Evolutionary conservation across 441 rosid species (phyloP).

Genomic region (Pelargonium cotyledonis): DNA sequence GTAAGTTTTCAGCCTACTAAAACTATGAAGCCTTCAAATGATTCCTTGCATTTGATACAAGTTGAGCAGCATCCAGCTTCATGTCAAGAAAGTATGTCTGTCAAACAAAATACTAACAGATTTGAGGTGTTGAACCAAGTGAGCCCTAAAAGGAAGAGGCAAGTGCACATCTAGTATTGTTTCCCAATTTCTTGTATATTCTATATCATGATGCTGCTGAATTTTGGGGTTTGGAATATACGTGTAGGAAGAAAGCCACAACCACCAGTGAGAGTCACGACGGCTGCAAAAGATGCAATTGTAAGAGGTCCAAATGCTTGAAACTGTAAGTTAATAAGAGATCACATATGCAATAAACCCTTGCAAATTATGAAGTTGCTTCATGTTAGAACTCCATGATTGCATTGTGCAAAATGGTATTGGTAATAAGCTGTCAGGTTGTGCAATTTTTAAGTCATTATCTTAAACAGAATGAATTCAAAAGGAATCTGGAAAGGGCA

Average conservation of each 20-base stretch:
- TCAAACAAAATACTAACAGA: constrained; percentile 17
- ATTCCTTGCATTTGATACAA: constrained; percentile 11
- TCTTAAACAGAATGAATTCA: no score
- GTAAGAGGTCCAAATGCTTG: constrained; percentile 42
- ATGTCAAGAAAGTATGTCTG: constrained; percentile 13
- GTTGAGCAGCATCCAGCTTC: constrained; percentile 18
- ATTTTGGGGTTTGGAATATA: neutral
- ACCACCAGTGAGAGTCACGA: constrained; percentile 8
- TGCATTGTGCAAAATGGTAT: neutral
- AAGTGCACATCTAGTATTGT: constrained; percentile 8
- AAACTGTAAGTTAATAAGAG: constrained; percentile 37
- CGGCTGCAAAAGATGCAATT: constrained; percentile 38
- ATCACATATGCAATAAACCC: neutral
- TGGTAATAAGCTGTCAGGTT: neutral
- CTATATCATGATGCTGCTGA: neutral
- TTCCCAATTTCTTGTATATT: neutral
- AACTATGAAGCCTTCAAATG: constrained; percentile 7
- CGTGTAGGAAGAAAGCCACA: constrained; percentile 31
- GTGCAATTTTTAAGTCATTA: neutral
- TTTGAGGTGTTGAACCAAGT: constrained; percentile 19
- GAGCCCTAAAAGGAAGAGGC: constrained; percentile 30
- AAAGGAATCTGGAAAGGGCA: no score
- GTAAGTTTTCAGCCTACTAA: constrained; percentile 9
- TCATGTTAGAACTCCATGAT: neutral
- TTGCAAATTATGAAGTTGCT: neutral